Base-by-base conservation (phyloP, 2,329 filamentous ascomycete genomes). In the Colletotrichum camelliae region DNA sequence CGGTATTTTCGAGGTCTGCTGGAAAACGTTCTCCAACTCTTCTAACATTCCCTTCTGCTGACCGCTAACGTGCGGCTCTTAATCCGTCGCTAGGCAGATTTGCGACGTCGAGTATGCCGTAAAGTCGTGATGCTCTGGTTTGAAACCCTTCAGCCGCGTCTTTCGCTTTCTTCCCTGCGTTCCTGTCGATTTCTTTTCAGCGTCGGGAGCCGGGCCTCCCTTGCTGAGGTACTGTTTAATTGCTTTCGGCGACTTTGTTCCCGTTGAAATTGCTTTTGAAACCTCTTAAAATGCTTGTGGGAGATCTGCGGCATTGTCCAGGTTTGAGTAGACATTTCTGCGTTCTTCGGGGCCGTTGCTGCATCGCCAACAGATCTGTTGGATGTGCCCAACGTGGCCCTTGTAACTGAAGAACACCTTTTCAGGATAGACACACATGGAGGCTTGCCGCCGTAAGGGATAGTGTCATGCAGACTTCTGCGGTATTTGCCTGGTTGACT, bases 11-110 rank as follows among this genome's bases (percentile, higher is more conserved):
- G n/a, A n/a, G n/a, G n/a, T n/a, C n/a, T n/a, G n/a, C n/a, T n/a
- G n/a, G n/a, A 52, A 52, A 21, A 21, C 0, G 2, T 2, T 10
- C 43, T 52, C 6, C 10, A 13, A 52, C n/a, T 21, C 43, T 13
- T 2, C 3, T 21, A 2, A 10, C 5, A 4, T 52, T 21, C 21
- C 10, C 43, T 13, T 0, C 43, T 4, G 10, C 43, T 21, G 0
- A 21, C n/a, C n/a, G 10, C 21, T 52, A 13, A 21, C n/a, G 10
- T 21, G 10, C n/a, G 43, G 43, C 0, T 52, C 43, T 13, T 21
- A 10, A 6, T 7, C 2, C 4, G 43, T 52, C 43, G 0, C 43
- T 5, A 4, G 6, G 10, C 6, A 10, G 13, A 52, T 21, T 4
- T 12, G 15, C 33, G 7, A 9, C 31, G 31, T 31, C 5, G 31